phyloP scores from a whole-genome alignment of 2,329 filamentous ascomycete species.

The Thielaviopsis populi region DNA sequence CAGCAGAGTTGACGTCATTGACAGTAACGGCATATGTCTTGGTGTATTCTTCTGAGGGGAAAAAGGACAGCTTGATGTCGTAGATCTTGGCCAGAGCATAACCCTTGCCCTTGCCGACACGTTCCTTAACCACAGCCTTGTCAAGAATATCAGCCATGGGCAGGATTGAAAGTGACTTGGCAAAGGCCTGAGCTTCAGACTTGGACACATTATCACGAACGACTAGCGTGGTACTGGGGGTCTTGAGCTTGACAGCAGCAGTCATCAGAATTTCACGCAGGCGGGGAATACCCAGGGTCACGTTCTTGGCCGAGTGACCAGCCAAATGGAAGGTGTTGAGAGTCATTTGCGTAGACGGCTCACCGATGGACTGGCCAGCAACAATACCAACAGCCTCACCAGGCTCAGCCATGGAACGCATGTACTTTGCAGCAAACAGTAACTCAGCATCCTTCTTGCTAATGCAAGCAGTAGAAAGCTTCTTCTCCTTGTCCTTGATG shows the following conservation, averaged over 20 bases:
- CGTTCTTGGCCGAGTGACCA: constrained; percentile 95
- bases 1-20: constrained; percentile 58
- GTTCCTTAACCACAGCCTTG: constrained; percentile 64
- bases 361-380: constrained; percentile 88
- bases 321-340: constrained; percentile 99
- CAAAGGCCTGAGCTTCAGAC: constrained; percentile 60
- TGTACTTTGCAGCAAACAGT: constrained; percentile 81
- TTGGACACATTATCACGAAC: constrained; percentile 56
- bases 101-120: constrained; percentile 54
- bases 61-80: constrained; percentile 68
- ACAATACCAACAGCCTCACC: constrained; percentile 96
- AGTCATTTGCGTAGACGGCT: constrained; percentile 98
- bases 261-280: constrained; percentile 98
- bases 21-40: constrained; percentile 71
- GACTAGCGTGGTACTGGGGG: constrained; percentile 75
- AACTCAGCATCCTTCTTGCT: constrained; percentile 64
- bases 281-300: constrained; percentile 94
- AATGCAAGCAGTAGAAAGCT: constrained; percentile 24
- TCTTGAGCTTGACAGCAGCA: constrained; percentile 75
- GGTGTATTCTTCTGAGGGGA: constrained; percentile 68
- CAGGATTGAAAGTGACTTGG: constrained; percentile 80
- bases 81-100: constrained; percentile 68
- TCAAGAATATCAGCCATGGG: constrained; percentile 75
- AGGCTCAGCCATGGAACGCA: constrained; percentile 81
- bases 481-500: constrained; percentile 28